A percentile compares a stretch with the other conserved stretches of the same genome.
These are phyloP conservation scores for Starmera stellimalicola DNA, from an alignment of 1,139 yeast species.

Conservation along the genomic window DNA sequence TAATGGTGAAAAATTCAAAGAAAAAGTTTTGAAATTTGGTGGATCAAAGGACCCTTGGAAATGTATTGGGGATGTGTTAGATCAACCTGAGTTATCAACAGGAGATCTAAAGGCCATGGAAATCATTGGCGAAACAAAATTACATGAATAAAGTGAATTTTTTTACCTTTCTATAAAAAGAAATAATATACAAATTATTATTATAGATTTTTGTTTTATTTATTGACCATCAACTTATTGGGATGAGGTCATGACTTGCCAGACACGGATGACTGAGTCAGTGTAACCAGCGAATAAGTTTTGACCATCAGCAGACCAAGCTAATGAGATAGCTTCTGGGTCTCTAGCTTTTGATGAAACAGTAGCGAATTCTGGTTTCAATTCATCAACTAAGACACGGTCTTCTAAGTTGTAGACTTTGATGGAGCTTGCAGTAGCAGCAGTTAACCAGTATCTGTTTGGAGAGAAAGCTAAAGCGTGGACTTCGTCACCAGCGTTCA, in stretches of 20 bases:
- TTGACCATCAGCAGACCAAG: constrained; percentile 99
- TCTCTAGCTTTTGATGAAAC: constrained; percentile 81
- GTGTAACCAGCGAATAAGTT: constrained; percentile 99
- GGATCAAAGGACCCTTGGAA: constrained; percentile 89
- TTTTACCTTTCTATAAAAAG: background rate
- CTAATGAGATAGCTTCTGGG: constrained; percentile 96
- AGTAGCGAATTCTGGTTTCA: constrained; percentile 95
- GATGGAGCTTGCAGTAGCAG: constrained; percentile 97
- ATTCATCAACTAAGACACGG: constrained; percentile 93
- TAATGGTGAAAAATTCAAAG: constrained; percentile 69
- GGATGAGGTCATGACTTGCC: constrained; percentile 96
- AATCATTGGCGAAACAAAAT: constrained; percentile 36
- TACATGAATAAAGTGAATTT: background rate
- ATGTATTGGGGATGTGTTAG: constrained; percentile 73
- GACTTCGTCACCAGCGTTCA: constrained; percentile 93
- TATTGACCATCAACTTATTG: constrained; percentile 26
- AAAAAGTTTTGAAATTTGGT: constrained; percentile 81
- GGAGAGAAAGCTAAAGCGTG: constrained; percentile 99
- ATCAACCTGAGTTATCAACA: constrained; percentile 42
- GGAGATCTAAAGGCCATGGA: constrained; percentile 78
- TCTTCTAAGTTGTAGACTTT: constrained; percentile 98
- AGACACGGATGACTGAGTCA: constrained; percentile 98
- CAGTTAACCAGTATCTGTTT: constrained; percentile 99
- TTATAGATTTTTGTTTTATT: background rate
- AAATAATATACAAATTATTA: too few species aligned